Percentiles rank a stretch among this genome's conserved stretches.
Evolutionary conservation across 139 green algal genomes (phyloP).

Genomic region (Diplosphaera chodatii): DNA sequence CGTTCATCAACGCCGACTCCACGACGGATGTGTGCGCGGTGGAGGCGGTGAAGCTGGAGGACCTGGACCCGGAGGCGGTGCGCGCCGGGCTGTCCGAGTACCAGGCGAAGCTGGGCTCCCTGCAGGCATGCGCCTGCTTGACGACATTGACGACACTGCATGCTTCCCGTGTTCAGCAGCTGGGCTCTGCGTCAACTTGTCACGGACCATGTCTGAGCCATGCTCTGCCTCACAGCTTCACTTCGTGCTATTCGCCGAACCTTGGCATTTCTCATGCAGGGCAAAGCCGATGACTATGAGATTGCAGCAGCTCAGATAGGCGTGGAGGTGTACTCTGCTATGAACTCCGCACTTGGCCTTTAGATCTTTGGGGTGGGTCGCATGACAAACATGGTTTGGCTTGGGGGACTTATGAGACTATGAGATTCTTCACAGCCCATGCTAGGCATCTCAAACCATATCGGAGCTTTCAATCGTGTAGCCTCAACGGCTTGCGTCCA

Average conservation of each 20-base stretch:
- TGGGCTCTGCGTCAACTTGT: too few relatives aligned
- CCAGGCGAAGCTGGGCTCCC: conserved; percentile 57
- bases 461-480: too few relatives aligned
- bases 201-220: too few relatives aligned
- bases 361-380: background rate
- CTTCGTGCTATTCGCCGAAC: too few relatives aligned
- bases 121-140: too few relatives aligned
- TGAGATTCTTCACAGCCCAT: too few relatives aligned
- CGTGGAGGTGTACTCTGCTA: conserved; percentile 82
- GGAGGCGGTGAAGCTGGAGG: conserved; percentile 71
- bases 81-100: conserved; percentile 64
- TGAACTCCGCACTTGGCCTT: conserved; percentile 53
- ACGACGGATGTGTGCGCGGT: conserved; percentile 71
- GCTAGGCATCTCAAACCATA: too few relatives aligned
- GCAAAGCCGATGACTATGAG: conserved; percentile 79
- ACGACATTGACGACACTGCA: too few relatives aligned
- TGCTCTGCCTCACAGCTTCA: too few relatives aligned
- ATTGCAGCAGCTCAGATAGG: conserved; percentile 79
- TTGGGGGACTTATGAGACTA: too few relatives aligned
- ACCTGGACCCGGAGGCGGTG: conserved; percentile 67
- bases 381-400: background rate
- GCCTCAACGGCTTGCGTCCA: too few relatives aligned
- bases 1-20: conserved; percentile 82
- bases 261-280: conserved; percentile 17
- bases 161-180: too few relatives aligned